Conservation (phyloP, 2,329 filamentous ascomycete species). For the Exophiala sp. region DNA sequence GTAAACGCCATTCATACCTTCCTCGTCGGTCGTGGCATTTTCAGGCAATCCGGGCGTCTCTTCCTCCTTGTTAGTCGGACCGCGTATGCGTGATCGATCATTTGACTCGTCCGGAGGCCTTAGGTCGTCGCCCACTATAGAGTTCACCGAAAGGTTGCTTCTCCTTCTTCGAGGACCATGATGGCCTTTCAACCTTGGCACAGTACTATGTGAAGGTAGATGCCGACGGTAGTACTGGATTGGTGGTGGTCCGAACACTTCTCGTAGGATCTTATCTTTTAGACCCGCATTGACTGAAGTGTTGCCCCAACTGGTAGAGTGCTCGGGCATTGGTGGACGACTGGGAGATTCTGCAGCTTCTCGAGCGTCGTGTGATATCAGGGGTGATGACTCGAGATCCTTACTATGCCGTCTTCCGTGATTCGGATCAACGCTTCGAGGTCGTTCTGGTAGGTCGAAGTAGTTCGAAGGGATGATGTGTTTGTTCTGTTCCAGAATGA, state of each 20-base stretch:
- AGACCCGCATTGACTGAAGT: constrained; percentile 84
- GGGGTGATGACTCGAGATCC: constrained; percentile 7
- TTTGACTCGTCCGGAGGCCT: constrained; percentile 18
- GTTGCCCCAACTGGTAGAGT: constrained; percentile 68
- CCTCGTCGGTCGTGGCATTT: background rate
- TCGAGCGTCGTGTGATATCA: background rate
- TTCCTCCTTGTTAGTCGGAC: constrained; percentile 1
- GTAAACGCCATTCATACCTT: constrained; percentile 12
- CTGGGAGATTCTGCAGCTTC: constrained; percentile 2
- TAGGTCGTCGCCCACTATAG: constrained; percentile 9
- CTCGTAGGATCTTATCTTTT: constrained; percentile 84
- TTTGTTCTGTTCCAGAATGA: constrained; percentile 87
- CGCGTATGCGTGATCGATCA: background rate
- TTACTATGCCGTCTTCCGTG: constrained; percentile 24
- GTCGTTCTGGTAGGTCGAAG: constrained; percentile 56
- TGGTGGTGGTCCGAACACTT: constrained; percentile 79
- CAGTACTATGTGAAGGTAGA: constrained; percentile 55
- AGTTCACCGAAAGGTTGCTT: constrained; percentile 32
- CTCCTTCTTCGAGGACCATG: constrained; percentile 32
- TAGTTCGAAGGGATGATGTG: constrained; percentile 86
- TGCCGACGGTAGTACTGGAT: constrained; percentile 74
- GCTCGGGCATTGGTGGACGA: constrained; percentile 39
- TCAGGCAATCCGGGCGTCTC: constrained; percentile 1
- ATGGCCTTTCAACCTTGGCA: constrained; percentile 45
- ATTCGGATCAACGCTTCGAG: constrained; percentile 34